Base-by-base conservation (phyloP, 192 early-diverging fungal species). In the Coemansia reversa region DNA sequence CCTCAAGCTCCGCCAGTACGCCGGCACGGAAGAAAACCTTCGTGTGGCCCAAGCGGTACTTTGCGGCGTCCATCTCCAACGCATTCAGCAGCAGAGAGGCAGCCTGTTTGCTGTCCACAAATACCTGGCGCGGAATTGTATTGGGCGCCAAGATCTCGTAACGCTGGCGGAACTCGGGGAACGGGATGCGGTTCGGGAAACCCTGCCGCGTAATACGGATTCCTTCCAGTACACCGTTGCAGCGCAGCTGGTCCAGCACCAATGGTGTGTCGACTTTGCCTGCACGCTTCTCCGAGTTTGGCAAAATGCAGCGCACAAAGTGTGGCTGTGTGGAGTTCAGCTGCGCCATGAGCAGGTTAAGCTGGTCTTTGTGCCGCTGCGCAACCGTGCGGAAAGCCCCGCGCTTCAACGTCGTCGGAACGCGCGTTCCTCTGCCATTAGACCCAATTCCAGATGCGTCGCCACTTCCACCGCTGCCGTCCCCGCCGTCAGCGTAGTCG, bases 11-110 rank as follows among this genome's bases (percentile, higher is more conserved):
- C 4, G 95, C 94, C 22, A 97, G 82, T 51, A 98, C 94, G 12
- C 94, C 94, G 22, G 95, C 90, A 1, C 91, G 83, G 90, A 99
- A 99, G 73, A 99, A 99, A 22, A 99, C 92, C 75, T 99, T 98
- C 55, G 87, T 95, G 30, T 84, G 87, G 39, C 97, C 97, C 56
- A 99, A 85, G 5, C 93, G 85, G 69, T 91, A 99, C 73, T 92
- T 89, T 9, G 86, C 86, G 32, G 79, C 71, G 57, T 96, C 95
- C 66, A 97, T 83, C 51, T 84, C 75, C 52, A 96, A 67, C 1
- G 82, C 82, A 5, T 92, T 87, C 12, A 99, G 77, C 9, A 99
- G 79, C 25, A 87, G 76, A 52, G 92, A 86, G 2, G 91, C 90
- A 2, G 94, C 92, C 47, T 90, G 90, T 24, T 90, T 86, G 45